Percentiles rank a stretch among this genome's conserved stretches.
Evolutionary conservation across 179 eudicot species (phyloP).

Genomic region (Kewa caespitosa): DNA sequence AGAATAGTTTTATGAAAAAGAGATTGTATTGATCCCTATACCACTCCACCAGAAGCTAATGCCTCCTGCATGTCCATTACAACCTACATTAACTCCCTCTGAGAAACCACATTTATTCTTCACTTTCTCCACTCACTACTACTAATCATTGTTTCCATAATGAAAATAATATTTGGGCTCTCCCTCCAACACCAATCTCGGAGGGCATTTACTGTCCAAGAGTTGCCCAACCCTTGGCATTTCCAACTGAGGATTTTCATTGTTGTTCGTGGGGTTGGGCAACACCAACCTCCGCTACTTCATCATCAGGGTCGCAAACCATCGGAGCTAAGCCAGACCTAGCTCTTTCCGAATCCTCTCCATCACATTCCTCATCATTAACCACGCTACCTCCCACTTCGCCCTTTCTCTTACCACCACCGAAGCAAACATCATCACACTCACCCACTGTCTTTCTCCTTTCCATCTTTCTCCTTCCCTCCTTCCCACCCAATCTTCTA

Average conservation of each 20-base stretch:
- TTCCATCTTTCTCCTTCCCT: too few relatives aligned
- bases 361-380: too few relatives aligned
- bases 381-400: too few relatives aligned
- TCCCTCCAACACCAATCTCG: constrained; percentile 1
- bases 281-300: neutral
- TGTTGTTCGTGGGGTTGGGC: neutral
- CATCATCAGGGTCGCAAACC: too few relatives aligned
- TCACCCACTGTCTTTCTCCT: too few relatives aligned
- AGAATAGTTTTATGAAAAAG: neutral
- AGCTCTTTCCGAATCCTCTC: too few relatives aligned
- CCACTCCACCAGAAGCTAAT: neutral
- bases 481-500: too few relatives aligned
- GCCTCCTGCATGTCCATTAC: neutral
- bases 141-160: neutral
- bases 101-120: neutral
- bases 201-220: neutral
- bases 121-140: neutral
- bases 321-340: too few relatives aligned
- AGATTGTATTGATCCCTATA: neutral
- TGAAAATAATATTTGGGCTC: neutral
- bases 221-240: neutral
- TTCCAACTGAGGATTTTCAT: neutral
- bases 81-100: neutral
- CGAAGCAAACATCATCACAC: too few relatives aligned
- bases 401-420: too few relatives aligned